Conservation (phyloP, 2,329 filamentous ascomycete species). For the Dryadomyces quercivorus region DNA sequence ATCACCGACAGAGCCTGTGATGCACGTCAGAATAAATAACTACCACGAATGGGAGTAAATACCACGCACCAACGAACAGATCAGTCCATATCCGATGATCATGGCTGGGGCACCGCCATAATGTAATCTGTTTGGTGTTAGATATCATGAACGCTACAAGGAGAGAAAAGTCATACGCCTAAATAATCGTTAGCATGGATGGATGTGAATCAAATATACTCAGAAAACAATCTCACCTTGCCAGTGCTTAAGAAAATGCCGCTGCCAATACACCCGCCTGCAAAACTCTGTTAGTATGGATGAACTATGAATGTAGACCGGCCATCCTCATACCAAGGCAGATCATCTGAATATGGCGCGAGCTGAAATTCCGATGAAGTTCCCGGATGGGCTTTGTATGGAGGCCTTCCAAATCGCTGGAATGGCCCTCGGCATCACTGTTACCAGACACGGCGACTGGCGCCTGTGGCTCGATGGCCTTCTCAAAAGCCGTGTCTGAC, state of each 20-base stretch:
- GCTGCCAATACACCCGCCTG: background rate
- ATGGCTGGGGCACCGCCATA: background rate
- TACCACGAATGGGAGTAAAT: background rate
- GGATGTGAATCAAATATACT: background rate
- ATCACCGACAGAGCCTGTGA: background rate
- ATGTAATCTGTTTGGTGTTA: background rate
- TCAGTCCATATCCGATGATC: background rate
- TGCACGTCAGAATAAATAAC: no score
- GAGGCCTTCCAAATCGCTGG: no score
- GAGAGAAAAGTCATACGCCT: background rate
- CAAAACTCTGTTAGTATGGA: background rate
- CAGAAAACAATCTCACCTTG: background rate
- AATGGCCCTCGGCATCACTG: no score
- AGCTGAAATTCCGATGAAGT: background rate
- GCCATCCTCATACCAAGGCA: background rate
- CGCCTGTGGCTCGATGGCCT: no score
- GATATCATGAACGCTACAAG: background rate
- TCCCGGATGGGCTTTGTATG: background rate
- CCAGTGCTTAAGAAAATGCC: background rate
- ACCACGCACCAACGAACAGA: background rate
- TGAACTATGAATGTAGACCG: background rate
- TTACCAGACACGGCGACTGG: no score
- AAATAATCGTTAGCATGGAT: background rate
- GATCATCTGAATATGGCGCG: conserved; percentile 3
- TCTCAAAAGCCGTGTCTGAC: no score